These are phyloP conservation scores for Alternaria longipes DNA, from an alignment of 2,329 filamentous ascomycete species.

Conservation along the genomic window DNA sequence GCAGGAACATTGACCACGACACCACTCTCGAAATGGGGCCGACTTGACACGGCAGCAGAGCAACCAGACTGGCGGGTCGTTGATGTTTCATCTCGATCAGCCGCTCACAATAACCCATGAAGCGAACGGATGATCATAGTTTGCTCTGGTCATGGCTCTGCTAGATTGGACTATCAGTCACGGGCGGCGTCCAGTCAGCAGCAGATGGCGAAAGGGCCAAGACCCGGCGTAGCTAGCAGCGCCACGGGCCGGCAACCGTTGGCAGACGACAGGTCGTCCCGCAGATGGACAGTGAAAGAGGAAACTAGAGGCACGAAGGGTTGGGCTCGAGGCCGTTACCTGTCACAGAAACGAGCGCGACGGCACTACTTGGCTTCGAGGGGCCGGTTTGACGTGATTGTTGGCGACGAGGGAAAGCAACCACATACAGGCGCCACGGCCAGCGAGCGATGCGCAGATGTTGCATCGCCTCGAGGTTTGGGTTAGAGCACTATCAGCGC, in stretches of 20 bases:
- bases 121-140: constrained; percentile 51
- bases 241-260: constrained; percentile 49
- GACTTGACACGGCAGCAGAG: constrained; percentile 50
- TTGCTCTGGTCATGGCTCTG: constrained; percentile 35
- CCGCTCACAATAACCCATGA: constrained; percentile 49
- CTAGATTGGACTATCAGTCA: constrained; percentile 37
- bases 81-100: constrained; percentile 53
- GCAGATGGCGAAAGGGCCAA: constrained; percentile 28
- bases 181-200: constrained; percentile 43
- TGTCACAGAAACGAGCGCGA: constrained; percentile 43
- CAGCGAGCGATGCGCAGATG: constrained; percentile 34
- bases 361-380: constrained; percentile 27
- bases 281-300: constrained; percentile 28
- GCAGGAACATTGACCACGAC: constrained; percentile 55
- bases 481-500: constrained; percentile 36
- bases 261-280: constrained; percentile 36
- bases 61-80: constrained; percentile 42
- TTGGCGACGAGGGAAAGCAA: constrained; percentile 17
- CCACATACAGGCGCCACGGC: constrained; percentile 31
- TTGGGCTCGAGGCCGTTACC: constrained; percentile 42
- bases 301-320: constrained; percentile 24
- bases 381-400: constrained; percentile 21
- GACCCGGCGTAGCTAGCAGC: constrained; percentile 35
- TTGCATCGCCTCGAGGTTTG: constrained; percentile 38
- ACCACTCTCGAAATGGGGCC: constrained; percentile 45